Evolutionary conservation across 2,329 filamentous ascomycete genomes (phyloP).

Genomic region (Claviceps digitariae): DNA sequence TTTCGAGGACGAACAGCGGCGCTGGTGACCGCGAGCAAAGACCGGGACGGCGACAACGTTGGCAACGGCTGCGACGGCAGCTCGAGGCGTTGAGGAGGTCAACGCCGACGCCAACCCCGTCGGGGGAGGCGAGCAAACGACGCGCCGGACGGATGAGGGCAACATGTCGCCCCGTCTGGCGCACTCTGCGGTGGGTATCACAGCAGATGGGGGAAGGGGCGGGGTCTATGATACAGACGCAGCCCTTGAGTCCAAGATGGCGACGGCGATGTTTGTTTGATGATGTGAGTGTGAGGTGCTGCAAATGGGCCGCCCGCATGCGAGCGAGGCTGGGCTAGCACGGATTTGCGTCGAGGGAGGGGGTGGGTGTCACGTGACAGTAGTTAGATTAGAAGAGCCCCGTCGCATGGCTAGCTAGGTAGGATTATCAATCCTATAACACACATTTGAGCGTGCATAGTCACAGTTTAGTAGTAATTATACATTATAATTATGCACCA

Average conservation of each 20-base stretch:
- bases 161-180: conserved; percentile 30
- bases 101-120: conserved; percentile 29
- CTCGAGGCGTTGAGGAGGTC: conserved; percentile 26
- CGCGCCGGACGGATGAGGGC: conserved; percentile 42
- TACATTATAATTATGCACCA: no score
- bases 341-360: neutral
- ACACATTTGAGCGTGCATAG: no score
- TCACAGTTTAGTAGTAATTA: no score
- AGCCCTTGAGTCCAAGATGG: conserved; percentile 14
- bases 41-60: conserved; percentile 20
- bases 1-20: conserved; percentile 47
- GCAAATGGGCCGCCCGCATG: conserved; percentile 1
- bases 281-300: conserved; percentile 16
- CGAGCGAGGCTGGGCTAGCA: neutral
- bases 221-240: conserved; percentile 7
- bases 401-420: no score
- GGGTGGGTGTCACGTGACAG: no score
- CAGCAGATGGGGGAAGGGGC: conserved; percentile 7
- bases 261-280: conserved; percentile 16
- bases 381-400: no score
- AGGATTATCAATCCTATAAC: no score
- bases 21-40: conserved; percentile 32
- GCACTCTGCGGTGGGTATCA: conserved; percentile 5
- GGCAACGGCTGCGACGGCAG: conserved; percentile 20
- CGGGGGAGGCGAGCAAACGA: conserved; percentile 33